These are phyloP conservation scores for Pinus tabuliformis DNA, from an alignment of 75 land plant genomes.

Conservation along the genomic window DNA sequence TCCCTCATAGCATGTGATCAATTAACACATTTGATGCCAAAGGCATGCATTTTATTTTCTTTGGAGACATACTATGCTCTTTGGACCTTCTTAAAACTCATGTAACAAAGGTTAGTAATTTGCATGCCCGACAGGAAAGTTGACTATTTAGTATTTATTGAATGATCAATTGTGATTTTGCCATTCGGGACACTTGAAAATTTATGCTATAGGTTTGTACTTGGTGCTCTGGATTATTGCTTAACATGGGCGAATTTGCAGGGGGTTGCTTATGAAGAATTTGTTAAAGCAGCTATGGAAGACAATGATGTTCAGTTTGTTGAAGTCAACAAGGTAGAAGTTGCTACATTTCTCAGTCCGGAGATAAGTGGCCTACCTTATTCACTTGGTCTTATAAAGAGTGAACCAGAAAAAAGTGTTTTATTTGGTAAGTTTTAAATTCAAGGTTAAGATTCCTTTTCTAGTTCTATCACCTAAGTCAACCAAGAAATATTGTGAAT, in stretches of 20 bases:
- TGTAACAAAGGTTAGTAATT: background rate
- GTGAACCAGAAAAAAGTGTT: conserved; percentile 70
- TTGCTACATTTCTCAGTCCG: conserved; percentile 59
- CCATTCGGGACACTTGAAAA: background rate
- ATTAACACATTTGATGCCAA: background rate
- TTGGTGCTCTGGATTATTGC: background rate
- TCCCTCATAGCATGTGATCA: background rate
- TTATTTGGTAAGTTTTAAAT: conserved; percentile 52
- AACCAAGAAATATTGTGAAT: background rate
- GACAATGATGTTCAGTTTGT: conserved; percentile 87
- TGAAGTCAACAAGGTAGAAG: conserved; percentile 43
- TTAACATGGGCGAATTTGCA: conserved; percentile 20
- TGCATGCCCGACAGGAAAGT: background rate
- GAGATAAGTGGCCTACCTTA: conserved; percentile 21
- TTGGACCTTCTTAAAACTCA: background rate
- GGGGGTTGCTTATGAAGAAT: conserved; percentile 78
- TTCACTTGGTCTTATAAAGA: conserved; percentile 75
- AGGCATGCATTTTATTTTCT: background rate
- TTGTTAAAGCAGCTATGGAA: conserved; percentile 63
- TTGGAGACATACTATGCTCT: background rate
- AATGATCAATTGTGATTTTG: background rate
- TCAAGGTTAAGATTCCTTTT: background rate
- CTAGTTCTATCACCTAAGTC: background rate
- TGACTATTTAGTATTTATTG: background rate
- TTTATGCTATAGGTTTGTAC: background rate